Evolutionary conservation across 2,329 filamentous ascomycete species (phyloP).

Genomic region (Verruconis gallopava): DNA sequence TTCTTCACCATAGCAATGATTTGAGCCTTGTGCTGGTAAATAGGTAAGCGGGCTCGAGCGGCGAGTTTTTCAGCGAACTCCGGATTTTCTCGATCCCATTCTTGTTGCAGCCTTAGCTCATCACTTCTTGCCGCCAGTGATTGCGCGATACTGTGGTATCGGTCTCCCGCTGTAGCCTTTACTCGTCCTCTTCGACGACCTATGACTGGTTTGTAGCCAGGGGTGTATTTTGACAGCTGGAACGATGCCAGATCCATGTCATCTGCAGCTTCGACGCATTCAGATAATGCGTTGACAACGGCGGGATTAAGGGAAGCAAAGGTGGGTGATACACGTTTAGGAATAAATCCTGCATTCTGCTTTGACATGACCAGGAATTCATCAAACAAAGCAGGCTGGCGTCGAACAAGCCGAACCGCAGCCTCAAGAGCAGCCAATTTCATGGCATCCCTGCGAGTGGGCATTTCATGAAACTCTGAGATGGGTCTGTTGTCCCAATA

Average conservation of each 20-base stretch:
- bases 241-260: not conserved
- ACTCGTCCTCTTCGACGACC: constrained; percentile 6
- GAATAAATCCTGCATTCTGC: not conserved
- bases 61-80: constrained; percentile 20
- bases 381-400: not conserved
- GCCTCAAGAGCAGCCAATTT: not conserved
- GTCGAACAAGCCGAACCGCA: not conserved
- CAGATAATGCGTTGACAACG: not conserved
- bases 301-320: not conserved
- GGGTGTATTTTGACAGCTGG: not conserved
- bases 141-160: constrained; percentile 1
- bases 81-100: constrained; percentile 12
- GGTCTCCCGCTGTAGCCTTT: not conserved
- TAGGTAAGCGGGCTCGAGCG: constrained; percentile 22
- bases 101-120: constrained; percentile 12
- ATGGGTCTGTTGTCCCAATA: not conserved
- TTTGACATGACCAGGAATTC: not conserved
- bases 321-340: not conserved
- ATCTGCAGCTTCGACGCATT: not conserved
- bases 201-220: not conserved
- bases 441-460: not conserved
- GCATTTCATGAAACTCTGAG: not conserved
- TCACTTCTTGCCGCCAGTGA: constrained; percentile 10
- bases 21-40: constrained; percentile 24
- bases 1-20: constrained; percentile 28